Conservation (phyloP, 768 basidiomycete genomes). For the Ramaria rubella region DNA sequence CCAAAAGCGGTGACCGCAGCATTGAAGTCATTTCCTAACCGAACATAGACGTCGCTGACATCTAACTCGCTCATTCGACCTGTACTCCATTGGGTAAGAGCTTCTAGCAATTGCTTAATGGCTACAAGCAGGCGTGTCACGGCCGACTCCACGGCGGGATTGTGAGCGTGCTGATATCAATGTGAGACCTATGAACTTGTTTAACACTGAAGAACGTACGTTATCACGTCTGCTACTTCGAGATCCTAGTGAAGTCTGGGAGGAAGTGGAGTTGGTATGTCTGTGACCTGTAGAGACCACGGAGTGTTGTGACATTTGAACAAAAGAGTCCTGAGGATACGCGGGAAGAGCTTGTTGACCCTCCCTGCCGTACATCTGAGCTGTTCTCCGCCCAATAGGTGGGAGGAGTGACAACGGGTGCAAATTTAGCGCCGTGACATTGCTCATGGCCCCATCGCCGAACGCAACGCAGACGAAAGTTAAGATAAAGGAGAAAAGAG, state of each 20-base stretch:
- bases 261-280: conserved; percentile 8
- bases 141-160: conserved; percentile 48
- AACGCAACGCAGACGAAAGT: conserved; percentile 13
- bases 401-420: neutral
- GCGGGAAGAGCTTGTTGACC: neutral
- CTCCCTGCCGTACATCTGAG: conserved; percentile 3
- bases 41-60: conserved; percentile 96
- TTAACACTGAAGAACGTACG: neutral
- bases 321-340: neutral
- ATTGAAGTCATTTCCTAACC: conserved; percentile 96
- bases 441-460: conserved; percentile 3
- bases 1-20: conserved; percentile 85
- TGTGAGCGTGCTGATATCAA: neutral
- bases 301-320: neutral
- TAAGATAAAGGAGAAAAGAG: conserved; percentile 44
- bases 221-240: neutral
- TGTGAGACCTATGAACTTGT: neutral
- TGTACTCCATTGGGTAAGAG: conserved; percentile 79
- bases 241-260: conserved; percentile 3
- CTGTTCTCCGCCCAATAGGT: neutral
- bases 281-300: neutral
- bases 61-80: conserved; percentile 62
- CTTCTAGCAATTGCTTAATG: conserved; percentile 91
- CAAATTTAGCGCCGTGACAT: conserved; percentile 4
- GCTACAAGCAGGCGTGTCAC: conserved; percentile 76